A percentile compares a stretch with the other conserved stretches of the same genome.
phyloP scores from a whole-genome alignment of 2,329 filamentous ascomycete species.

The Xylaria sp. region DNA sequence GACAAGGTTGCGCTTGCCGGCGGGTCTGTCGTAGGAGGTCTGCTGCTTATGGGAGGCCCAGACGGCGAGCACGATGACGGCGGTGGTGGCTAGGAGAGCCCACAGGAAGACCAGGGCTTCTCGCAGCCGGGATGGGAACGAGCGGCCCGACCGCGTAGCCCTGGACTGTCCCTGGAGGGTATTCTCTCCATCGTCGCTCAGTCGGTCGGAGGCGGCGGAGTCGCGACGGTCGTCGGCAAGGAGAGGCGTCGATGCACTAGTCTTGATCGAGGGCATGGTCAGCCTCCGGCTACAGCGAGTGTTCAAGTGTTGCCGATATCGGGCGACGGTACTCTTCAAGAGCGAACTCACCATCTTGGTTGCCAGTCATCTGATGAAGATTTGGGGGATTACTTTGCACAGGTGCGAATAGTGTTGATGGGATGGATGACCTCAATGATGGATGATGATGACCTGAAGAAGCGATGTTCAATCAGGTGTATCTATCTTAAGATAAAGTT shows the following conservation, averaged over 20 bases:
- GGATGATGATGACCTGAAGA: too few relatives aligned
- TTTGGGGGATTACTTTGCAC: too few relatives aligned
- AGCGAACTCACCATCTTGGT: slow-evolving; percentile 15
- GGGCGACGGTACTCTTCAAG: neutral
- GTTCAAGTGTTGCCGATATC: neutral
- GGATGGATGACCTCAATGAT: too few relatives aligned
- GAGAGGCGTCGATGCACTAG: slow-evolving; percentile 36
- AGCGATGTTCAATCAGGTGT: too few relatives aligned
- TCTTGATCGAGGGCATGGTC: slow-evolving; percentile 20
- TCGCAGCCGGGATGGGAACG: slow-evolving; percentile 53
- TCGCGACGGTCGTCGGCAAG: slow-evolving; percentile 33
- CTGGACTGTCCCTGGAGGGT: slow-evolving; percentile 37
- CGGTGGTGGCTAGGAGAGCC: slow-evolving; percentile 79
- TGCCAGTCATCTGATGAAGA: slow-evolving; percentile 7
- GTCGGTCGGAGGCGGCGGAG: slow-evolving; percentile 14
- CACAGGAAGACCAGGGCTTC: slow-evolving; percentile 79
- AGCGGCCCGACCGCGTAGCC: slow-evolving; percentile 26
- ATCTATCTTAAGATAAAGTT: too few relatives aligned
- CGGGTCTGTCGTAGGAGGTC: slow-evolving; percentile 42
- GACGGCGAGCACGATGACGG: slow-evolving; percentile 80
- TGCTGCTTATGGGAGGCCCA: slow-evolving; percentile 71
- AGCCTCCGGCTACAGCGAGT: slow-evolving; percentile 1
- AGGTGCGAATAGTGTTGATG: too few relatives aligned
- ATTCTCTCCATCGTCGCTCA: slow-evolving; percentile 40
- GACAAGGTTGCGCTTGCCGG: slow-evolving; percentile 85